Evolutionary conservation across 352 stramenopile species (phyloP).

Genomic region (Globisporangium abappressorium): DNA sequence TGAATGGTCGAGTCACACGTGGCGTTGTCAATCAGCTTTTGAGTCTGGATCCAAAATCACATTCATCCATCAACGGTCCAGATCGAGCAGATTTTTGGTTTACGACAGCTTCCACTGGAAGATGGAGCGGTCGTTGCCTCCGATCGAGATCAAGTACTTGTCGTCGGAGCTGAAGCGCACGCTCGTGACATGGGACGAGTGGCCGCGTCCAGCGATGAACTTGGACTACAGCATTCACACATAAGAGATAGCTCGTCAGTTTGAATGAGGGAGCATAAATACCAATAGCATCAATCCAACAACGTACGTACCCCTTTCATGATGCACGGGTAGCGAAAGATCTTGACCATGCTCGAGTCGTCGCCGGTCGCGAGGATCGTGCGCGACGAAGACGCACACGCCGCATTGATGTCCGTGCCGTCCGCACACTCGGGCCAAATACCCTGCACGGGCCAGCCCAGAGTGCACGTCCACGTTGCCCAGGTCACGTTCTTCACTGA

Average conservation of each 20-base stretch:
- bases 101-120: constrained; percentile 78
- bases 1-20: too few relatives aligned
- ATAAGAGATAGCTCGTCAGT: not conserved
- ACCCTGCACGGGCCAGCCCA: constrained; percentile 91
- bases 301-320: constrained; percentile 46
- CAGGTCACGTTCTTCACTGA: constrained; percentile 80
- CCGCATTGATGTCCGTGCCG: constrained; percentile 81
- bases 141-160: constrained; percentile 77
- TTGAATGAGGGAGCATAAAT: not conserved
- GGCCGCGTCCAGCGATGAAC: constrained; percentile 50
- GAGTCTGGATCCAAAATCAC: not conserved
- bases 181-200: constrained; percentile 82
- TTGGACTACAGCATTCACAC: constrained; percentile 33
- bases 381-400: constrained; percentile 63
- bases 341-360: constrained; percentile 76
- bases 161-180: constrained; percentile 82
- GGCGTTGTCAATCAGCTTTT: too few relatives aligned
- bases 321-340: constrained; percentile 86
- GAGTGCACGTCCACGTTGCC: constrained; percentile 87
- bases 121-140: constrained; percentile 83
- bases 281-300: not conserved
- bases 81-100: constrained; percentile 8
- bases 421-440: constrained; percentile 83
- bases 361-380: constrained; percentile 78
- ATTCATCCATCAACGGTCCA: not conserved